Evolutionary conservation across 2,329 filamentous ascomycete genomes (phyloP).

Genomic region (Scleromitrula shiraiana): DNA sequence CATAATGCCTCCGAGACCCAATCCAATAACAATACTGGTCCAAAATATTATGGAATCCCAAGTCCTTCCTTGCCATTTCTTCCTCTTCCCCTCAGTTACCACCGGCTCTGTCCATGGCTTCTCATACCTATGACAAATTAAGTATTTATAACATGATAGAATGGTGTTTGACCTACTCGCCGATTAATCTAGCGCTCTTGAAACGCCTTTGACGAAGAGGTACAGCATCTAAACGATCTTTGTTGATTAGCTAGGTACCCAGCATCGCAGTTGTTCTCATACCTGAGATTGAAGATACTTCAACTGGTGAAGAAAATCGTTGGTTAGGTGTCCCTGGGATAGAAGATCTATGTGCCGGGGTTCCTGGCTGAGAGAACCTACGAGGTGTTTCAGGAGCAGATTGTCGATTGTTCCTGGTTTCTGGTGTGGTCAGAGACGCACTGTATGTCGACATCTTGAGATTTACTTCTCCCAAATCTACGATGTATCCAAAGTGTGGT

Average conservation of each 20-base stretch:
- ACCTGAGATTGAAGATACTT: slow-evolving; percentile 7
- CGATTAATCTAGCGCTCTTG: slow-evolving; percentile 14
- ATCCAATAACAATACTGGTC: slow-evolving; percentile 4
- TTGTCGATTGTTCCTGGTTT: background rate
- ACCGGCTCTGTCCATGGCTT: slow-evolving; percentile 12
- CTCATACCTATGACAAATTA: slow-evolving; percentile 10
- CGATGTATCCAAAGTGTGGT: no score
- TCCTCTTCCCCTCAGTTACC: slow-evolving; percentile 4
- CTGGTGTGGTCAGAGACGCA: background rate
- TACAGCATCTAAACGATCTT: background rate
- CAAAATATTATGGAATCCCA: slow-evolving; percentile 11
- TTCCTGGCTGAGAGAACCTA: slow-evolving; percentile 1
- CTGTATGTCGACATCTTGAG: slow-evolving; percentile 3
- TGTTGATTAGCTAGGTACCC: background rate
- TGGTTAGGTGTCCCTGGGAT: background rate
- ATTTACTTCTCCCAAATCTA: background rate
- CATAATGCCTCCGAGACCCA: slow-evolving; percentile 11
- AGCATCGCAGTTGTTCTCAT: background rate
- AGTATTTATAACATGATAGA: background rate
- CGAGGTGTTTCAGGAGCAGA: slow-evolving; percentile 1
- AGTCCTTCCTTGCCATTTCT: slow-evolving; percentile 9
- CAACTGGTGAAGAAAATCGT: background rate
- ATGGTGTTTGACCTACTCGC: slow-evolving; percentile 6
- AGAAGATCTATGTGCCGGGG: background rate
- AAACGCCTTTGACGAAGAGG: slow-evolving; percentile 10